These are phyloP conservation scores for Eustoma russellianum DNA, from an alignment of 257 asterid genomes.

Conservation along the genomic window DNA sequence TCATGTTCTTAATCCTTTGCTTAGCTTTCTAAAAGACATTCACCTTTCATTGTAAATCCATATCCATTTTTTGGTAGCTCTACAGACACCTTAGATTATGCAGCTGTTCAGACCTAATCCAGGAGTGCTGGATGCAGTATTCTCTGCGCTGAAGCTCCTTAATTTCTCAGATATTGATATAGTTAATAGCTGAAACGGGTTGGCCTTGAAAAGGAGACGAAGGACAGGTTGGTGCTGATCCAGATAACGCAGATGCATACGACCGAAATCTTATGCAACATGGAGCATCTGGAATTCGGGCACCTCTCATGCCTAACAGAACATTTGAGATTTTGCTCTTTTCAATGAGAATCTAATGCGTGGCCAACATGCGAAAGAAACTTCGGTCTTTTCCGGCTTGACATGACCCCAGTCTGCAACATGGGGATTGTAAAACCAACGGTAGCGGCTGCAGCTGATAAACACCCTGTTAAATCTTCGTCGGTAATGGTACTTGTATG, in stretches of 20 bases:
- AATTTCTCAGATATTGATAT: constrained; percentile 29
- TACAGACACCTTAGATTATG: constrained; percentile 26
- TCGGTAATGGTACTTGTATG: constrained; percentile 12
- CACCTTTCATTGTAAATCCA: constrained; percentile 39
- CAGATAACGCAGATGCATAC: constrained; percentile 29
- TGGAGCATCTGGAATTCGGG: constrained; percentile 31
- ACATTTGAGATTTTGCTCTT: constrained; percentile 35
- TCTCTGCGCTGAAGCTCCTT: constrained; percentile 29
- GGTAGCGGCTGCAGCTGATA: constrained; percentile 17
- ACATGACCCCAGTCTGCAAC: constrained; percentile 41
- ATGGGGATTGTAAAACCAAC: constrained; percentile 40
- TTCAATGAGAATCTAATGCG: constrained; percentile 59
- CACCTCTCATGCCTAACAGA: constrained; percentile 41
- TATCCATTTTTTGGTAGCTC: constrained; percentile 40
- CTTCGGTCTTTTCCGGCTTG: constrained; percentile 46
- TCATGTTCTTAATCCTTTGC: constrained; percentile 33
- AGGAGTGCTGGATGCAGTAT: constrained; percentile 36
- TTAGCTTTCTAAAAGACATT: constrained; percentile 34
- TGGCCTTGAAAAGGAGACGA: constrained; percentile 45
- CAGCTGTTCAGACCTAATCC: constrained; percentile 36
- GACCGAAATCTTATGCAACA: constrained; percentile 32
- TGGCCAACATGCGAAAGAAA: constrained; percentile 62
- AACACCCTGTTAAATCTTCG: constrained; percentile 13
- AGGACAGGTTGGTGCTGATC: constrained; percentile 32
- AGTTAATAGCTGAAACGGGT: constrained; percentile 44